Evolutionary conservation across 345 rosid genomes (phyloP), one percentile per base, ranked within the genome.

Genomic region (Citrus mangshanensis): DNA sequence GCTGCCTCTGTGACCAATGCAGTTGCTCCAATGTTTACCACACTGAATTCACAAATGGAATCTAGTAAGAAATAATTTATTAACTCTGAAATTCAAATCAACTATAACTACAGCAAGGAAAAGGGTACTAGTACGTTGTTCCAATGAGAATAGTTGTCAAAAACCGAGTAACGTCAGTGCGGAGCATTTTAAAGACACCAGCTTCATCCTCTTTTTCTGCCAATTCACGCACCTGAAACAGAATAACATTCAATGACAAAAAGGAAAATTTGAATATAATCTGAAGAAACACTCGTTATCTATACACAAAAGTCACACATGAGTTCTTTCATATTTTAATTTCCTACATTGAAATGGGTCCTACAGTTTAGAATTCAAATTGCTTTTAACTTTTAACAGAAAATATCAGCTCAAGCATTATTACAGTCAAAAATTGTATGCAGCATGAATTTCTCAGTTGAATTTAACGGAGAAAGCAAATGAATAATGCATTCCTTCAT

Each of bases 1-100:
- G 99, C 99, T 60, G 99, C 98, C 56, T 96, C 98, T 7, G 99
- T 96, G 82, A 94, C 99, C 74, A 96, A 85, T 77, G 98, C 99
- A 84, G 99, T 96, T 78, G 99, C 98, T 86, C 95, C 99, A 84
- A 96, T 96, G 84, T 96, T 96, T 58, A 90, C 98, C 83, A 96
- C 98, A 78, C 99, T 94, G 74, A 74, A 75, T 32, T 75, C 79
- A 79, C 71, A 84, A 82, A 87, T 35, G 80, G 62, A 81, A 85
- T 78, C 72, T 72, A 78, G 62, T 85, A 81, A 87, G 89, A 81
- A 67, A 74, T 25, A 34, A 69, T 16, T 77, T 79, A 76, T 74
- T 76, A 82, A 77, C 30, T 80, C 62, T 61, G 49, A 58, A 82
- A 76, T 55, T 59, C 12, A 55, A 81, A 77, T 55, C 70, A 30